Base-by-base conservation (phyloP, 1,284 basidiomycete species). In the Melanopsichium pennsylvanicum region DNA sequence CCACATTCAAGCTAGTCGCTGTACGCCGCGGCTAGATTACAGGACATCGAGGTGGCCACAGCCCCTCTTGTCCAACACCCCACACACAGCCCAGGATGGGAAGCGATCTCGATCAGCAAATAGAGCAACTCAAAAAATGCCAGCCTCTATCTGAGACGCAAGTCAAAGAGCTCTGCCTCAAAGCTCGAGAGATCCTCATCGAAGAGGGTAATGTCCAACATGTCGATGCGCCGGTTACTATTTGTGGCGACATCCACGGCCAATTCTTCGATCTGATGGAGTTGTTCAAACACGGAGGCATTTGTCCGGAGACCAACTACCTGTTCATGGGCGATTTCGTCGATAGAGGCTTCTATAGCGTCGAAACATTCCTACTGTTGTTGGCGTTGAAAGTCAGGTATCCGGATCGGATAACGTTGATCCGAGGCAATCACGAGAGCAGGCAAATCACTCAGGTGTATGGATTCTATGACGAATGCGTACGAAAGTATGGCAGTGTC, bases 231-330 rank as follows among this genome's bases (percentile, higher is more conserved):
- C 95, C 95, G 11, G 93, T 97, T 4, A 97, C 96, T 45, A 94
- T 98, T 82, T 98, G 96, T 80, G 95, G 95, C 18, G 96, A 98
- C 83, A 98, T 98, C 48, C 95, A 98, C 79, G 95, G 95, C 11
- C 95, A 98, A 81, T 98, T 98, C 82, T 96, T 91, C 82, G 95
- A 98, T 82, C 86, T 98, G 70, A 89, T 97, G 87, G 93, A 98
- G 84, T 86, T 97, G 44, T 97, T 98, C 86, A 90, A 90, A 81
- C 89, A 96, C 29, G 96, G 95, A 22, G 94, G 95, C 12, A 88
- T 89, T 77, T 97, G 93, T 82, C 95, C 95, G 46, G 89, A 93
- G 27, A 97, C 95, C 9, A 95, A 93, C 81, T 98, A 98, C 82
- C 88, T 98, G 54, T 98, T 98, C 85, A 95, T 98, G 90, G 94